Evolutionary conservation across 2,329 filamentous ascomycete species (phyloP), one percentile per base, ranked within the genome.

Genomic region (Calycina marina): DNA sequence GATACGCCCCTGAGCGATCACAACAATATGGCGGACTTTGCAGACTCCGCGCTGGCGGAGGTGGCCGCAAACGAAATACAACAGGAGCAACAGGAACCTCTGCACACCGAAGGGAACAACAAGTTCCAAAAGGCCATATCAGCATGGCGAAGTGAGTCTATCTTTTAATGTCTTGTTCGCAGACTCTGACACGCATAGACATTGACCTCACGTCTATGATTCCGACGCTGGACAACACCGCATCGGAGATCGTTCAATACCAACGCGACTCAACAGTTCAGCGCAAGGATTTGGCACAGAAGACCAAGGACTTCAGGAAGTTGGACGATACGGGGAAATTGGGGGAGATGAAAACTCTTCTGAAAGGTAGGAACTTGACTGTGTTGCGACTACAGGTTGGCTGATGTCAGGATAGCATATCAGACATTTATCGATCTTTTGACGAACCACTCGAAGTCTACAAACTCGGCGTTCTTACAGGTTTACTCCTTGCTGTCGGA

Each of bases 271-370:
- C 88, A n/a, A 79, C 93, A 4, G 77, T 94, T 1, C 88, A 98
- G 55, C 72, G 90, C 32, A 98, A 98, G 54, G 92, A 98, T 39
- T 65, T 98, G 13, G 90, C 92, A n/a, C 86, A 94, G 53, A 96
- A 94, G 65, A 98, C 90, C 1, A 98, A 98, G 51, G 88, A 96
- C 49, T 98, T 96, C 47, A 69, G 86, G 39, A 96, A 94, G 56
- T 68, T 93, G 8, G 88, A 96, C 47, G 85, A 98, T 62, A 62
- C 78, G 8, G 72, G 71, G 35, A 98, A 96, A 56, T 60, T 98
- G 33, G 65, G 66, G 4, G 90, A 98, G 56, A 75, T 93, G 61
- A 98, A 96, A 59, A 73, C 73, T 24, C 60, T 98, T 31, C 60
- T 98, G 37, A 94, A 93, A 65, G 77, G 83, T 85, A 53, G 28